A percentile compares a stretch with the other conserved stretches of the same genome.
phyloP scores from a whole-genome alignment of 805 yeast genomes.

The Kodamaea hsintzibuensis region DNA sequence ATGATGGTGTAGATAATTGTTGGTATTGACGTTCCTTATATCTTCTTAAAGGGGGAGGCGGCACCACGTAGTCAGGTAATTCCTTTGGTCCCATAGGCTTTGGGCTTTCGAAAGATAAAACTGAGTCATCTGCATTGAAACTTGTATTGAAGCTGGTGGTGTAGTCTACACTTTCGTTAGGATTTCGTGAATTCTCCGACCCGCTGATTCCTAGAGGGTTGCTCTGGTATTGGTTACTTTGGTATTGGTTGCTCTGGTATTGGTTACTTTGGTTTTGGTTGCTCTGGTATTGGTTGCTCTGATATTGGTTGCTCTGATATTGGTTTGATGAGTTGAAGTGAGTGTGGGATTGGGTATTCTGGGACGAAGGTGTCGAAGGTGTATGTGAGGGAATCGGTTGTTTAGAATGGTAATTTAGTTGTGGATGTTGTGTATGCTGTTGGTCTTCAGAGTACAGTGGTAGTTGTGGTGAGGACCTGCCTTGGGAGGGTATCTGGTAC shows the following conservation, averaged over 20 bases:
- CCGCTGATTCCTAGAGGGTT: background rate
- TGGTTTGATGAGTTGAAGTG: background rate
- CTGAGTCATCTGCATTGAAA: conserved; percentile 21
- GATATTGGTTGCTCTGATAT: background rate
- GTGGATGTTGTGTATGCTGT: background rate
- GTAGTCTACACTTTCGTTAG: background rate
- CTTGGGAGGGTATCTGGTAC: background rate
- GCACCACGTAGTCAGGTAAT: conserved; percentile 31
- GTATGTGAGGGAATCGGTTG: background rate
- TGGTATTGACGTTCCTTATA: conserved; percentile 1
- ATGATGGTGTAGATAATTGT: background rate
- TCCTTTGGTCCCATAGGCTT: conserved; percentile 44
- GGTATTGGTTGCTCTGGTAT: background rate
- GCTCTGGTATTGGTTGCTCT: background rate
- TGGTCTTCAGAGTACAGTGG: background rate
- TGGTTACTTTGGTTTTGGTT: too few species aligned
- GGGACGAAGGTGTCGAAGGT: background rate
- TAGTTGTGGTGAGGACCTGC: background rate
- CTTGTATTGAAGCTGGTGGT: background rate
- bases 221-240: background rate
- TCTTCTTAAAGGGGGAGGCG: conserved; percentile 2
- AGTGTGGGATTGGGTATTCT: background rate
- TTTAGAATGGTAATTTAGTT: background rate
- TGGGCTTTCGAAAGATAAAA: conserved; percentile 31
- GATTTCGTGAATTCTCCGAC: background rate